These are phyloP conservation scores for Aspergillus ochraceoroseus DNA, from an alignment of 2,329 filamentous ascomycete genomes.

Conservation along the genomic window DNA sequence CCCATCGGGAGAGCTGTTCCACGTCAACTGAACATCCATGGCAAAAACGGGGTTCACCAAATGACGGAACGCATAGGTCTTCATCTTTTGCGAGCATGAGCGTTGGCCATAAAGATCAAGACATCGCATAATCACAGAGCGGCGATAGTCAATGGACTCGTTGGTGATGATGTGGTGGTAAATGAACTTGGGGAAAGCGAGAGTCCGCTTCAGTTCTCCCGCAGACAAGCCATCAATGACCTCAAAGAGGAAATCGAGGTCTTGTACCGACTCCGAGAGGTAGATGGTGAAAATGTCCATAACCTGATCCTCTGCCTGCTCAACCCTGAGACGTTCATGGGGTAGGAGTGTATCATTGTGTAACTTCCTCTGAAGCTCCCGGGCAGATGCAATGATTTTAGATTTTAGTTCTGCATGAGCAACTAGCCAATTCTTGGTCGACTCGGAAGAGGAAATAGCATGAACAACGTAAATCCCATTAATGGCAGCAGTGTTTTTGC, in stretches of 20 bases:
- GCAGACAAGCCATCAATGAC: slow-evolving; percentile 78
- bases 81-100: slow-evolving; percentile 76
- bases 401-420: slow-evolving; percentile 55
- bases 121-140: slow-evolving; percentile 73
- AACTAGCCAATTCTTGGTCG: slow-evolving; percentile 62
- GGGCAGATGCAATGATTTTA: slow-evolving; percentile 60
- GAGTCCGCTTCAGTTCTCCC: slow-evolving; percentile 72
- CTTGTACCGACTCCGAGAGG: slow-evolving; percentile 66
- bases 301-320: slow-evolving; percentile 83
- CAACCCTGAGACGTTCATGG: slow-evolving; percentile 72
- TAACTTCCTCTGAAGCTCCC: slow-evolving; percentile 71
- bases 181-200: slow-evolving; percentile 73
- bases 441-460: slow-evolving; percentile 65
- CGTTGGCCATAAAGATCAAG: slow-evolving; percentile 81
- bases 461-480: slow-evolving; percentile 84
- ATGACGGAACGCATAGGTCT: slow-evolving; percentile 86
- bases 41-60: slow-evolving; percentile 94
- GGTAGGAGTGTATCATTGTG: slow-evolving; percentile 65
- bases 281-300: slow-evolving; percentile 81
- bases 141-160: slow-evolving; percentile 81
- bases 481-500: slow-evolving; percentile 71
- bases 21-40: slow-evolving; percentile 88
- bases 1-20: slow-evolving; percentile 55
- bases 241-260: slow-evolving; percentile 77
- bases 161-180: slow-evolving; percentile 79